Percentiles rank a stretch among this genome's conserved stretches.
Conservation (phyloP, 2,329 filamentous ascomycete species). For the Leptographium radiaticola region DNA sequence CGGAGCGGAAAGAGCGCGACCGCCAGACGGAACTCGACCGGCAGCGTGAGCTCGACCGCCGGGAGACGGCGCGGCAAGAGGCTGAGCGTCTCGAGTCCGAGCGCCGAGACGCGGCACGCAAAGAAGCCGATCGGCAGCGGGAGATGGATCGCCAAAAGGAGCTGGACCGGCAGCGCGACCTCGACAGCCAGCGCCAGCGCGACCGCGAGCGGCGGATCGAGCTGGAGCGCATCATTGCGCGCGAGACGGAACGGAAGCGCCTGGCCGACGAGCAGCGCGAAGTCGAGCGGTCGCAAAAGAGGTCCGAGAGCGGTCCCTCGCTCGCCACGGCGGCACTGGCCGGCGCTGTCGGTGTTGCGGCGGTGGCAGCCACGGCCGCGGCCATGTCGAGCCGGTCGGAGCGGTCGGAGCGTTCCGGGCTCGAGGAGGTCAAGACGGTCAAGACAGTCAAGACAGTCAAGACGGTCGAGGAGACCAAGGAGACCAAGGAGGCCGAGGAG, state of each 20-base stretch:
- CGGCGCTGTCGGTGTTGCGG: background rate
- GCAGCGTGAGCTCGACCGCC: slow-evolving; percentile 3
- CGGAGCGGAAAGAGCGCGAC: background rate
- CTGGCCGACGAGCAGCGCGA: too few relatives aligned
- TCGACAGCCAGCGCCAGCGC: background rate
- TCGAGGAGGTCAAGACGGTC: too few relatives aligned
- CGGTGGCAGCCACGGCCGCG: background rate
- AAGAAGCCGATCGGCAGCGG: background rate
- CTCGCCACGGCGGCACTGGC: background rate
- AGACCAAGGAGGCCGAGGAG: background rate
- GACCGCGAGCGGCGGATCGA: background rate
- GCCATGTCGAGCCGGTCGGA: too few relatives aligned
- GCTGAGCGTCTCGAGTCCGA: background rate
- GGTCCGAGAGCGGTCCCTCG: too few relatives aligned
- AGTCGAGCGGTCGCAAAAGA: background rate
- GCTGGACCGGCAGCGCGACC: background rate
- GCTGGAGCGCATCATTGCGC: background rate
- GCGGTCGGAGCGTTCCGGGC: too few relatives aligned
- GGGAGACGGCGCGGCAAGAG: background rate
- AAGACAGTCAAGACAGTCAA: too few relatives aligned
- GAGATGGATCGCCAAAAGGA: background rate
- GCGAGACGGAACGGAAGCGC: background rate
- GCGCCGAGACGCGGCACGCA: too few relatives aligned
- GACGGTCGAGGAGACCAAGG: too few relatives aligned
- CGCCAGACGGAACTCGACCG: background rate